phyloP scores from a whole-genome alignment of 2,329 filamentous ascomycete species.

The Hypoxylon sp. region DNA sequence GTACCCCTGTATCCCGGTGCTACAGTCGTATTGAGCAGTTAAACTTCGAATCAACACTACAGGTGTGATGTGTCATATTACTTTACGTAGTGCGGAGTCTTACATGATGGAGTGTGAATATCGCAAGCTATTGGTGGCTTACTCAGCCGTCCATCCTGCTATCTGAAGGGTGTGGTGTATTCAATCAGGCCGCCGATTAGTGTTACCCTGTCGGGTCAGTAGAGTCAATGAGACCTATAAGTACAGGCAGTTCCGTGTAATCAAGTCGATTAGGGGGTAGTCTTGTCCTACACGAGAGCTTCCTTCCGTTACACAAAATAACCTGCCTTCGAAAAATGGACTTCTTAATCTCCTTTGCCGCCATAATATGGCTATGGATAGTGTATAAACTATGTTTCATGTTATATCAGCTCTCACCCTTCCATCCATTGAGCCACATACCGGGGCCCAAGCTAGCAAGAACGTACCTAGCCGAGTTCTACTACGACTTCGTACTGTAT shows the following conservation, averaged over 20 bases:
- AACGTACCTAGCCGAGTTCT: constrained; percentile 58
- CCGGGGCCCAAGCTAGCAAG: constrained; percentile 58
- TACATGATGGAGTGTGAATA: neutral
- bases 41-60: constrained; percentile 4
- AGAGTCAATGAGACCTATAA: neutral
- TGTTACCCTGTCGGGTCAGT: neutral
- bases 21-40: neutral
- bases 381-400: constrained; percentile 51
- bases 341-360: neutral
- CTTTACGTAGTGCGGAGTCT: neutral
- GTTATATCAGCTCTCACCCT: constrained; percentile 58
- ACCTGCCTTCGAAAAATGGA: no score
- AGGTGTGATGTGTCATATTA: neutral
- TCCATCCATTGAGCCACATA: constrained; percentile 58
- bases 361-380: constrained; percentile 50
- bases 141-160: neutral
- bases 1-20: neutral
- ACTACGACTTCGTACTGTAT: constrained; percentile 56
- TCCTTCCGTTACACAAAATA: neutral
- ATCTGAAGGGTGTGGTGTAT: neutral
- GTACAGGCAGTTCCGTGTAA: neutral
- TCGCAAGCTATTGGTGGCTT: neutral
- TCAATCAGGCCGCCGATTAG: neutral
- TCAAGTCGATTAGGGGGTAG: neutral
- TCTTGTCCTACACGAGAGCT: neutral